A percentile compares a stretch with the other conserved stretches of the same genome.
phyloP scores from a whole-genome alignment of 2,329 filamentous ascomycete species.

The Gremmenia infestans region DNA sequence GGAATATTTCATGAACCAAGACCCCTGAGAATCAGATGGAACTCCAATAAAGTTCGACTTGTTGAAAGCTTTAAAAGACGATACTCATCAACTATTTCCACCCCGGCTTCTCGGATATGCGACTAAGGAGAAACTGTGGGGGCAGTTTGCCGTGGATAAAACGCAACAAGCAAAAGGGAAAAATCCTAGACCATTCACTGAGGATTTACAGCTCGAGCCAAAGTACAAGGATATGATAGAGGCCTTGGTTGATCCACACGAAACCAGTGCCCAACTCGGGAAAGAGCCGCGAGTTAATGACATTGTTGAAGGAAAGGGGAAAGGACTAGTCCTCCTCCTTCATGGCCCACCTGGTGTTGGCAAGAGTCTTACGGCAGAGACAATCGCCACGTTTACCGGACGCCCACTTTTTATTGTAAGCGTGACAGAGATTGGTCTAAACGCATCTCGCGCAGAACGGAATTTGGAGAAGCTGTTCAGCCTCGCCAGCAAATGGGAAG shows the following conservation, averaged over 20 bases:
- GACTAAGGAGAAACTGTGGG: slow-evolving; percentile 9
- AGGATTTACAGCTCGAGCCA: background rate
- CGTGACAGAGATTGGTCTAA: slow-evolving; percentile 9
- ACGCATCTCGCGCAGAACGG: slow-evolving; percentile 35
- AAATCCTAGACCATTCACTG: background rate
- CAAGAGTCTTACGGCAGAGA: slow-evolving; percentile 13
- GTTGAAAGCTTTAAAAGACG: background rate
- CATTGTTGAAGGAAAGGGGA: background rate
- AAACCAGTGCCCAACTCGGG: background rate
- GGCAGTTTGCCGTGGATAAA: slow-evolving; percentile 3
- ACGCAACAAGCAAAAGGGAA: background rate
- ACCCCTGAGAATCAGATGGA: background rate
- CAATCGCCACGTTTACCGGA: slow-evolving; percentile 4
- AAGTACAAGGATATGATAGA: background rate
- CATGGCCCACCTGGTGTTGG: slow-evolving; percentile 9
- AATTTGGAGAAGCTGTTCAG: slow-evolving; percentile 63
- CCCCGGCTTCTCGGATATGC: slow-evolving; percentile 6
- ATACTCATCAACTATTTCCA: background rate
- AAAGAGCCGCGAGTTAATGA: background rate
- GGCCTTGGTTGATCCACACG: background rate
- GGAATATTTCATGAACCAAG: background rate
- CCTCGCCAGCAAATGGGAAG: slow-evolving; percentile 52
- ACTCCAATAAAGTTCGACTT: background rate
- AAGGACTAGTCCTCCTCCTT: slow-evolving; percentile 1
- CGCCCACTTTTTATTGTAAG: slow-evolving; percentile 9